A percentile compares a stretch with the other conserved stretches of the same genome.
Evolutionary conservation across 306 rosid genomes (phyloP).

Genomic region (Vicia faba): DNA sequence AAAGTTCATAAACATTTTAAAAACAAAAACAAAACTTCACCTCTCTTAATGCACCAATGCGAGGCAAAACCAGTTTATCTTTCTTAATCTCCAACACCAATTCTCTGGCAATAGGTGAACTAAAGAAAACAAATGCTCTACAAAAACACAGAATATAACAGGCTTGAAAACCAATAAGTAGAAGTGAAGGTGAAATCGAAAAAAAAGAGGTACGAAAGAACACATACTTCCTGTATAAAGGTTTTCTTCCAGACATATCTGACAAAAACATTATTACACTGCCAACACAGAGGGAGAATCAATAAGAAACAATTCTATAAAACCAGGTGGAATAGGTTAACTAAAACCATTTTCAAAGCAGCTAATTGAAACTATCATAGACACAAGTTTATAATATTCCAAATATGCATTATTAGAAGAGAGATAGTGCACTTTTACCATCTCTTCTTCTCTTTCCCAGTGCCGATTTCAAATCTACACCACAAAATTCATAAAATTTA

Average conservation of each 20-base stretch:
- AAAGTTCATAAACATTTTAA: slow-evolving; percentile 12
- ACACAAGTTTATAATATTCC: no score
- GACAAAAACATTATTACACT: slow-evolving; percentile 86
- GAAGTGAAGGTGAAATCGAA: slow-evolving; percentile 32
- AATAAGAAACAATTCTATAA: slow-evolving; percentile 28
- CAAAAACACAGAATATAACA: slow-evolving; percentile 44
- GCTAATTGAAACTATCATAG: no score
- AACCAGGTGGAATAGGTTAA: slow-evolving; percentile 8
- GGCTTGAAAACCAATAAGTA: slow-evolving; percentile 31
- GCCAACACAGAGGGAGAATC: slow-evolving; percentile 45
- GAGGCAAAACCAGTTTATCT: slow-evolving; percentile 76
- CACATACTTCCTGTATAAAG: slow-evolving; percentile 92
- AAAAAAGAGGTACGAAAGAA: slow-evolving; percentile 24
- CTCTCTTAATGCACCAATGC: slow-evolving; percentile 89
- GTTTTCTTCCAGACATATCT: slow-evolving; percentile 90
- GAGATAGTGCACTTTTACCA: no score
- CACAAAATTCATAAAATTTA: no score
- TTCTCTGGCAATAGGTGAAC: slow-evolving; percentile 81
- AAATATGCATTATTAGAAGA: no score
- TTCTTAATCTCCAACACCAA: slow-evolving; percentile 68
- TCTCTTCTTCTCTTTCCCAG: no score
- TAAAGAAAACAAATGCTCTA: slow-evolving; percentile 93
- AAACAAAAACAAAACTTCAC: slow-evolving; percentile 45
- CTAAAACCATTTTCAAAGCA: no score
- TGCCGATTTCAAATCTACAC: no score